phyloP scores from a whole-genome alignment of 1,284 basidiomycete species.

The Jaminaea rosea region DNA sequence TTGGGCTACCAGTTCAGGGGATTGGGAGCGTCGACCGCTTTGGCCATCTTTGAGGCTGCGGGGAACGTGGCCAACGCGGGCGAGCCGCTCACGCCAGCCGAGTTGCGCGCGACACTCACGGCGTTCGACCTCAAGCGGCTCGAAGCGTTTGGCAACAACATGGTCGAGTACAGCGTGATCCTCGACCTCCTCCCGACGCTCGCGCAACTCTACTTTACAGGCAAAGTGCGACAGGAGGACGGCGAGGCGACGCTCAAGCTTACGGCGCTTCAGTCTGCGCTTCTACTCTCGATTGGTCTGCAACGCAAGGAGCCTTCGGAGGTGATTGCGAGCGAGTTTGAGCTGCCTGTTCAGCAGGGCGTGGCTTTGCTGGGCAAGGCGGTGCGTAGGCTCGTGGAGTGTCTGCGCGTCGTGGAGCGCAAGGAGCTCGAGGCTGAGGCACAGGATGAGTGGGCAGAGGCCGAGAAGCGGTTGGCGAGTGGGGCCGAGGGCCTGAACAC shows the following conservation, averaged over 20 bases:
- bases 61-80: constrained; percentile 49
- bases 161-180: constrained; percentile 92
- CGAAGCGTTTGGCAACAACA: constrained; percentile 88
- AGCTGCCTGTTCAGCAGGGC: constrained; percentile 73
- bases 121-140: constrained; percentile 95
- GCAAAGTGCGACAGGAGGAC: constrained; percentile 31
- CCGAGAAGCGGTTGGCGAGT: too few species aligned
- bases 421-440: constrained; percentile 17
- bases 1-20: constrained; percentile 91
- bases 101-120: constrained; percentile 66
- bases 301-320: constrained; percentile 87
- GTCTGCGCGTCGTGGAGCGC: constrained; percentile 72
- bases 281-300: constrained; percentile 63
- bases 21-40: constrained; percentile 73
- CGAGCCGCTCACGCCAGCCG: constrained; percentile 51
- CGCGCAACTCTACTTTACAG: constrained; percentile 74
- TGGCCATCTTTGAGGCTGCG: constrained; percentile 79
- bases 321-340: constrained; percentile 50
- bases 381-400: constrained; percentile 72
- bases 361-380: constrained; percentile 88
- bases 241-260: constrained; percentile 26
- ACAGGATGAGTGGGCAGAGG: too few species aligned
- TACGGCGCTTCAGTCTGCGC: constrained; percentile 30
- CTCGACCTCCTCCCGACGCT: constrained; percentile 79
- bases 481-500: too few species aligned